These are phyloP conservation scores for Penicillium occitanis DNA, from an alignment of 2,329 filamentous ascomycete genomes.

Conservation along the genomic window DNA sequence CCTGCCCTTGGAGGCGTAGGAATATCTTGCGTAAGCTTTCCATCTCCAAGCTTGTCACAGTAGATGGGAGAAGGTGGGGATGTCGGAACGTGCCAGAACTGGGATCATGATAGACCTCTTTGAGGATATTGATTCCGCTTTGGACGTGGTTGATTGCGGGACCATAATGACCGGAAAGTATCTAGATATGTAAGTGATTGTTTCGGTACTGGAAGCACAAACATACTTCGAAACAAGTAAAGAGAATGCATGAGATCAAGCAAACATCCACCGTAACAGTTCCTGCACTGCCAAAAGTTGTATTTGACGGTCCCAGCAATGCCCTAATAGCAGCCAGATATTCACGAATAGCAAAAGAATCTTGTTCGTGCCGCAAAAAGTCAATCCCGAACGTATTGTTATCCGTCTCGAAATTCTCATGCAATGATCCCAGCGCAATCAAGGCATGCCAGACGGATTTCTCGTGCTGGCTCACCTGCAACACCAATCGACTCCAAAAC, in stretches of 20 bases:
- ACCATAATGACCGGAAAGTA: conserved; percentile 27
- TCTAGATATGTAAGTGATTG: conserved; percentile 20
- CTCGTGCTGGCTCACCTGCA: conserved; percentile 30
- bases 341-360: conserved; percentile 14
- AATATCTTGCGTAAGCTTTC: conserved; percentile 14
- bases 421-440: conserved; percentile 32
- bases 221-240: conserved; percentile 29
- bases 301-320: not conserved
- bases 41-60: conserved; percentile 20
- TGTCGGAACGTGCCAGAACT: conserved; percentile 15
- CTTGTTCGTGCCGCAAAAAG: not conserved
- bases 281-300: not conserved
- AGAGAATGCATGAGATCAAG: conserved; percentile 29
- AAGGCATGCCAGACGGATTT: conserved; percentile 30
- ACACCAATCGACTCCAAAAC: conserved; percentile 29
- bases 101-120: conserved; percentile 21
- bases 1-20: conserved; percentile 10
- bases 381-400: not conserved
- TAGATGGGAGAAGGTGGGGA: conserved; percentile 22
- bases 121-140: conserved; percentile 26
- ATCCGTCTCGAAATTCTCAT: conserved; percentile 27
- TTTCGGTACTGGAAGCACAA: not conserved
- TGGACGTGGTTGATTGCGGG: conserved; percentile 27
- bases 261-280: conserved; percentile 23
- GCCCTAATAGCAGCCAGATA: conserved; percentile 14